Evolutionary conservation across 2,329 filamentous ascomycete species (phyloP).

Genomic region (Bipolaris cookei): DNA sequence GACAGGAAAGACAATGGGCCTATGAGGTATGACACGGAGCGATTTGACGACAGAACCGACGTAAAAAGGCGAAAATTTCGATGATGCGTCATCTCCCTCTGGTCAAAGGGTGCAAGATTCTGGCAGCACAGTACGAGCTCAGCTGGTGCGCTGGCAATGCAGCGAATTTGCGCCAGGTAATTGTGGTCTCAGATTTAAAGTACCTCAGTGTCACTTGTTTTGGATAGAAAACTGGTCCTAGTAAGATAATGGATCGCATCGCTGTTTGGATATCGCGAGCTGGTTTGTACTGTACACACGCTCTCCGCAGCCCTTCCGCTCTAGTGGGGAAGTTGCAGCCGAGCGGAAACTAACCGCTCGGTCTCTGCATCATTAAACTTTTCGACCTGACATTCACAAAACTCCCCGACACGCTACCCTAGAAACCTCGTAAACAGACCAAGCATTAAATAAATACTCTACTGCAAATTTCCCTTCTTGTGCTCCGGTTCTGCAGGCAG

Average conservation of each 20-base stretch:
- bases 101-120: not conserved
- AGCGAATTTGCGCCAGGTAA: not conserved
- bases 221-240: not conserved
- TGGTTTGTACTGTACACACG: not conserved
- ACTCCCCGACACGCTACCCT: not conserved
- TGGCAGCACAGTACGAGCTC: not conserved
- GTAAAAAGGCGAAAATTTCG: slow-evolving; percentile 29
- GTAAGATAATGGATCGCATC: not conserved
- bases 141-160: not conserved
- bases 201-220: not conserved
- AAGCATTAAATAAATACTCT: not conserved
- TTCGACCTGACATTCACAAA: slow-evolving; percentile 17
- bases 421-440: not conserved
- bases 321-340: slow-evolving; percentile 34
- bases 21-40: slow-evolving; percentile 5
- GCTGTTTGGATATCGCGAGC: not conserved
- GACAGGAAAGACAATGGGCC: slow-evolving; percentile 29
- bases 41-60: slow-evolving; percentile 17
- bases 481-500: not conserved
- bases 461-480: not conserved
- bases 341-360: slow-evolving; percentile 23
- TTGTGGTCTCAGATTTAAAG: not conserved
- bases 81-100: not conserved
- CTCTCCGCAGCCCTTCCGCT: slow-evolving; percentile 16
- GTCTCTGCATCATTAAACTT: slow-evolving; percentile 42